These are phyloP conservation scores for Fagopyrum esculentum DNA, from an alignment of 148 eudicot genomes.

Conservation along the genomic window DNA sequence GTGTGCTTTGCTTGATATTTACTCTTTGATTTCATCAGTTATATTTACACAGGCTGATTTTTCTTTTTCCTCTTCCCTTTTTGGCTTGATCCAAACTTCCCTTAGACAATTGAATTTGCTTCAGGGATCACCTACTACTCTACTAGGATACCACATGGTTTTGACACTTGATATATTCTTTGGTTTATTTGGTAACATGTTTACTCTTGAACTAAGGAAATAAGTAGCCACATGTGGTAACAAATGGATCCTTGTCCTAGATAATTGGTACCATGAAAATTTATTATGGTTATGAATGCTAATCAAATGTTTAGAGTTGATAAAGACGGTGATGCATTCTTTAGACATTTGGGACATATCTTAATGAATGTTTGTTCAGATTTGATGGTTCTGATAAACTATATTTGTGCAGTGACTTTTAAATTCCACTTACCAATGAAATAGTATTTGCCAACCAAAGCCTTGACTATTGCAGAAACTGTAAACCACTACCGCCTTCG, in stretches of 20 bases:
- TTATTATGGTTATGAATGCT: background rate
- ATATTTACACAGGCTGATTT: background rate
- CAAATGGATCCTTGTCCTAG: background rate
- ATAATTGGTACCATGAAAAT: background rate
- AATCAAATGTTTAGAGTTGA: background rate
- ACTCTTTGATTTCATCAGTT: background rate
- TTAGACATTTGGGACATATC: background rate
- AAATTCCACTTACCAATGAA: background rate
- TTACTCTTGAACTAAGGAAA: background rate
- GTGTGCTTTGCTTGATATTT: background rate
- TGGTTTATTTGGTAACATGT: background rate
- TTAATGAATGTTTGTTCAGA: background rate
- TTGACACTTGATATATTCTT: background rate
- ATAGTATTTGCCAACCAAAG: background rate
- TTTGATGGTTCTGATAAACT: background rate
- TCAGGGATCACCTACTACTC: background rate
- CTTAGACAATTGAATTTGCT: background rate
- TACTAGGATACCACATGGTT: background rate
- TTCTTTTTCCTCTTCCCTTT: background rate
- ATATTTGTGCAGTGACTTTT: too few species aligned
- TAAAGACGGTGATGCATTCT: background rate
- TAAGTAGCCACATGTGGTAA: background rate
- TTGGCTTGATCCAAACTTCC: background rate
- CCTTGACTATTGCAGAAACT: slow-evolving; percentile 48
- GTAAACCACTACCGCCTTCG: slow-evolving; percentile 48